These are phyloP conservation scores for Penicillium olsonii DNA, from an alignment of 2,329 filamentous ascomycete genomes.

Conservation along the genomic window DNA sequence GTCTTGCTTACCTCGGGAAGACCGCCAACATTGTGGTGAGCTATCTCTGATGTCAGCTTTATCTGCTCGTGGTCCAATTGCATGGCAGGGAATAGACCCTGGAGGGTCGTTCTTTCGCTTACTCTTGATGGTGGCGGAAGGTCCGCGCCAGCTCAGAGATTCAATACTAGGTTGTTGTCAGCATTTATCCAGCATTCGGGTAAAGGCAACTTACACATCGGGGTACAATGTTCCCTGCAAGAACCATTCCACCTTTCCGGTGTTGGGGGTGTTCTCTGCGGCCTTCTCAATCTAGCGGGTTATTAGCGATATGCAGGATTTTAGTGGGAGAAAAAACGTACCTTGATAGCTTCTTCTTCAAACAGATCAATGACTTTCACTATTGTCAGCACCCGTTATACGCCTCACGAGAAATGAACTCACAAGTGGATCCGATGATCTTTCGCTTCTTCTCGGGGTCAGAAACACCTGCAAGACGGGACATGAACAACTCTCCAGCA, in stretches of 20 bases:
- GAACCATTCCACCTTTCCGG: slow-evolving; percentile 76
- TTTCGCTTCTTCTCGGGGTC: slow-evolving; percentile 89
- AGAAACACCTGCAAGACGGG: slow-evolving; percentile 69
- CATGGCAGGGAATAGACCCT: too few relatives aligned
- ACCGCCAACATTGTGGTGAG: slow-evolving; percentile 66
- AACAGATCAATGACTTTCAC: slow-evolving; percentile 80
- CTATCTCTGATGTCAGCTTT: not conserved
- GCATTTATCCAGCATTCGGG: not conserved
- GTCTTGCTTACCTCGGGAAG: slow-evolving; percentile 50
- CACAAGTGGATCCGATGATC: slow-evolving; percentile 66
- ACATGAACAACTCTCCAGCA: slow-evolving; percentile 74
- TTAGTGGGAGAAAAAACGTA: too few relatives aligned
- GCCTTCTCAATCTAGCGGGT: slow-evolving; percentile 20
- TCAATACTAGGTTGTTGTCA: slow-evolving; percentile 51
- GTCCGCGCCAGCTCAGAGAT: slow-evolving; percentile 72
- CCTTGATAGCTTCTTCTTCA: slow-evolving; percentile 63
- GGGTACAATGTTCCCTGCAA: slow-evolving; percentile 84
- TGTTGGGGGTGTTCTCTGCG: slow-evolving; percentile 19
- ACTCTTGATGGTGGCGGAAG: slow-evolving; percentile 71
- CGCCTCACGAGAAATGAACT: not conserved
- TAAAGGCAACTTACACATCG: slow-evolving; percentile 50
- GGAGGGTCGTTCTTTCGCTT: slow-evolving; percentile 52
- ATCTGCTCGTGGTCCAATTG: slow-evolving; percentile 31
- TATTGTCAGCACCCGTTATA: slow-evolving; percentile 3
- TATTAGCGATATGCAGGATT: too few relatives aligned